A percentile compares a stretch with the other conserved stretches of the same genome.
These are phyloP conservation scores for Chaetomiaceae sp. DNA, from an alignment of 2,329 filamentous ascomycete species.

Conservation along the genomic window DNA sequence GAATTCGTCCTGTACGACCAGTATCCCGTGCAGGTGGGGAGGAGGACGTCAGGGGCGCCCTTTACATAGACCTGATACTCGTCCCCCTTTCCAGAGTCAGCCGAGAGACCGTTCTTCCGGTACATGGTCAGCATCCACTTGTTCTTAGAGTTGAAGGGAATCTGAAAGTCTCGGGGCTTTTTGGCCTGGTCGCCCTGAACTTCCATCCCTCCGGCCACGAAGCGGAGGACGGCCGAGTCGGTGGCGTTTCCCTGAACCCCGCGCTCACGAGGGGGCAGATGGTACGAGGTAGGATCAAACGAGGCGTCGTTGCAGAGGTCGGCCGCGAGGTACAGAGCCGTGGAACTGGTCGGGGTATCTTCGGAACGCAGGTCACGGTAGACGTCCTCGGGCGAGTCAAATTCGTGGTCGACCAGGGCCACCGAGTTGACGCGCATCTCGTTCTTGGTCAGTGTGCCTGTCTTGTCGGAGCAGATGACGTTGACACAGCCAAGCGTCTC, in stretches of 20 bases:
- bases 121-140: constrained; percentile 62
- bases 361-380: constrained; percentile 49
- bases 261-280: constrained; percentile 18
- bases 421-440: constrained; percentile 48
- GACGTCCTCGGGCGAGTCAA: constrained; percentile 15
- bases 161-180: constrained; percentile 52
- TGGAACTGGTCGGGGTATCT: constrained; percentile 43
- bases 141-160: constrained; percentile 60
- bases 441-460: constrained; percentile 59
- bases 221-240: constrained; percentile 41
- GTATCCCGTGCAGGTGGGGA: neutral
- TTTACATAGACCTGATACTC: constrained; percentile 40
- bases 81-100: neutral
- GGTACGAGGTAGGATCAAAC: constrained; percentile 18
- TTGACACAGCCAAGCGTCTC: constrained; percentile 54
- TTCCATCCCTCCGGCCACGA: constrained; percentile 51
- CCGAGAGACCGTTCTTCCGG: constrained; percentile 32
- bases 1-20: constrained; percentile 4
- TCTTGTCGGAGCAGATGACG: constrained; percentile 59
- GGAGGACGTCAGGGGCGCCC: constrained; percentile 49
- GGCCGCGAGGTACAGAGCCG: constrained; percentile 15
- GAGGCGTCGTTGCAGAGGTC: constrained; percentile 13
- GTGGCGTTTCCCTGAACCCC: constrained; percentile 23
- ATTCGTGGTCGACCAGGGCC: constrained; percentile 10
- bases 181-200: constrained; percentile 38